phyloP scores from a whole-genome alignment of 2,329 filamentous ascomycete genomes.

The Neonectria coccinea region DNA sequence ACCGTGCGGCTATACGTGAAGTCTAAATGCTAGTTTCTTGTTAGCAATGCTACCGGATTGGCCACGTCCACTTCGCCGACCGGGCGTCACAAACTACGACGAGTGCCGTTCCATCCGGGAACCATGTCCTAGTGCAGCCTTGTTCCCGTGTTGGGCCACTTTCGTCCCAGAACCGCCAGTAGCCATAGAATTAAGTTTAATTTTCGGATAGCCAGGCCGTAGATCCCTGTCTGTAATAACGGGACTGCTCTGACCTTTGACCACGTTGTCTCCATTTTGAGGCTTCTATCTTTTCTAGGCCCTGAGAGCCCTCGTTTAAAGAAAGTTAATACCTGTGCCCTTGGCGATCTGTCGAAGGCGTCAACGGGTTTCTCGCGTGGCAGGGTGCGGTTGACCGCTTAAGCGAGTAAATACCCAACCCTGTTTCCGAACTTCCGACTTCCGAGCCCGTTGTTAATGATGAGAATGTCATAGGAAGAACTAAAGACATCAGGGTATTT shows the following conservation, averaged over 20 bases:
- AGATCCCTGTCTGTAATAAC: background rate
- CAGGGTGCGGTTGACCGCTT: background rate
- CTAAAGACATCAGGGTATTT: background rate
- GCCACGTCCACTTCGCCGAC: background rate
- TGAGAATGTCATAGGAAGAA: background rate
- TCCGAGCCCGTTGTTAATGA: background rate
- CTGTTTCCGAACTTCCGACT: too few relatives aligned
- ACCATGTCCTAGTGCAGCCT: background rate
- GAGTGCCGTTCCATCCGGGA: background rate
- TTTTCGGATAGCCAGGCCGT: background rate
- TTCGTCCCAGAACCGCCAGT: background rate
- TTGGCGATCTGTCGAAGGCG: background rate
- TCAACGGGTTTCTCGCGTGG: background rate
- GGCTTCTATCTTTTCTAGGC: background rate
- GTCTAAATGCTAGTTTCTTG: background rate
- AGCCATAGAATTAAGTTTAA: background rate
- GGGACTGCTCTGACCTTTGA: background rate
- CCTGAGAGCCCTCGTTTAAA: background rate
- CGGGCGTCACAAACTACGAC: background rate
- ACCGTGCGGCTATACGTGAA: background rate
- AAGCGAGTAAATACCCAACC: background rate
- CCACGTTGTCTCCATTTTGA: background rate
- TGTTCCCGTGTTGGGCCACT: background rate
- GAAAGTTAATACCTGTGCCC: background rate
- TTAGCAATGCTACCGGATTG: background rate